Evolutionary conservation across 1,284 basidiomycete genomes (phyloP).

Genomic region (Cryptococcus sp.): DNA sequence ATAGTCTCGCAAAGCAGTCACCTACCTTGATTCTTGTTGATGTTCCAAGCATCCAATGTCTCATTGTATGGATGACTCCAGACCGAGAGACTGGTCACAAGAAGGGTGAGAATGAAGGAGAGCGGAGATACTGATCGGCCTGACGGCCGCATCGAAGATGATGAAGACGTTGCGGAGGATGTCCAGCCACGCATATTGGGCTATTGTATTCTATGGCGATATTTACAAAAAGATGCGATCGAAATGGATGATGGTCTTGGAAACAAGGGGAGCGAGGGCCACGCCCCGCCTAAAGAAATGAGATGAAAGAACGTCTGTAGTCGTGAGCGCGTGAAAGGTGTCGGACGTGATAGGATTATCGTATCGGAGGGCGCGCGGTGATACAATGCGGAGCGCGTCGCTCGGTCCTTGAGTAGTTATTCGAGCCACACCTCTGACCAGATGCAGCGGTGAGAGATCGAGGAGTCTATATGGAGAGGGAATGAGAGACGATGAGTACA

Average conservation of each 20-base stretch:
- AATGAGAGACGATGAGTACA: too few species aligned
- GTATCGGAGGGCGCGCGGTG: too few species aligned
- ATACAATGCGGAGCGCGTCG: too few species aligned
- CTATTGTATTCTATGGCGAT: background rate
- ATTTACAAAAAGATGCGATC: background rate
- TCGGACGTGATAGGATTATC: too few species aligned
- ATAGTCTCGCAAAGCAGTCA: constrained; percentile 1
- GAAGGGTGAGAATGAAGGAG: constrained; percentile 9
- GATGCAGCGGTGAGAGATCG: too few species aligned
- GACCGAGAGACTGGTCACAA: constrained; percentile 16
- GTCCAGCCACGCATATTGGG: background rate
- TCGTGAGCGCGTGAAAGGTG: too few species aligned
- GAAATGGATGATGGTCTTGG: background rate
- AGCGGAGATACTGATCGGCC: background rate
- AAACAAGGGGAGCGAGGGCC: constrained; percentile 6
- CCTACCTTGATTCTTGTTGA: constrained; percentile 71
- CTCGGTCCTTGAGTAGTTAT: too few species aligned
- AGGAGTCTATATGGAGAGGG: too few species aligned
- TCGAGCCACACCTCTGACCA: too few species aligned
- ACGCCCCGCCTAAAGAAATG: constrained; percentile 3
- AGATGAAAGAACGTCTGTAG: too few species aligned
- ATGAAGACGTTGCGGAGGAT: background rate
- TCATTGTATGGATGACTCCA: constrained; percentile 60
- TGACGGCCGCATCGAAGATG: background rate
- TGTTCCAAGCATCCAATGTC: constrained; percentile 75